These are phyloP conservation scores for Thalia dealbata DNA, from an alignment of 176 grass and related monocot genomes.

Conservation along the genomic window DNA sequence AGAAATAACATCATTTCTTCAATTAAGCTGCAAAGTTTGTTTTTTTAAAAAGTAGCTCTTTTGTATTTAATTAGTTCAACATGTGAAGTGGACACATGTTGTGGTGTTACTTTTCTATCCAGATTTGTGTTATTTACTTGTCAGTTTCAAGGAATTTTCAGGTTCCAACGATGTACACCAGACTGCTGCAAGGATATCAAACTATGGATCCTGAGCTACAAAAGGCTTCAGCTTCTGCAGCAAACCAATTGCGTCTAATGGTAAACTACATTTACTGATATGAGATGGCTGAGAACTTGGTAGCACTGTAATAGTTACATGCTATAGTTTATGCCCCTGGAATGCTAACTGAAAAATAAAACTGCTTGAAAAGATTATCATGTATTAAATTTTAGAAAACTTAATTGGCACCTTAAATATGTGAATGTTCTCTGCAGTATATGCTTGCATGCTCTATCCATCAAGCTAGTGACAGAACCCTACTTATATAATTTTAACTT, in stretches of 20 bases:
- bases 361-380: no score
- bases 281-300: neutral
- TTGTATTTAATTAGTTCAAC: neutral
- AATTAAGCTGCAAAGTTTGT: neutral
- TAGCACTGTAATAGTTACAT: neutral
- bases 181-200: conserved; percentile 84
- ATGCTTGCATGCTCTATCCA: no score
- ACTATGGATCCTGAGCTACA: conserved; percentile 70
- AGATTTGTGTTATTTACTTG: neutral
- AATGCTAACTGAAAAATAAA: no score
- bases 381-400: no score
- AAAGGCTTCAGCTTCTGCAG: conserved; percentile 51
- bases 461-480: no score
- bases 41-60: neutral
- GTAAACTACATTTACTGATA: conserved; percentile 22
- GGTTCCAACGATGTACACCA: conserved; percentile 94
- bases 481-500: no score
- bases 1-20: neutral
- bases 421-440: no score
- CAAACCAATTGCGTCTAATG: conserved; percentile 85
- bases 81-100: neutral
- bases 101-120: neutral
- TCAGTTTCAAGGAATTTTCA: conserved; percentile 22
- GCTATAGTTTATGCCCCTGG: neutral
- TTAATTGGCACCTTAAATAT: no score